phyloP scores from a whole-genome alignment of 371 early-diverging fungal genomes.

The Saksenaea oblongispora region DNA sequence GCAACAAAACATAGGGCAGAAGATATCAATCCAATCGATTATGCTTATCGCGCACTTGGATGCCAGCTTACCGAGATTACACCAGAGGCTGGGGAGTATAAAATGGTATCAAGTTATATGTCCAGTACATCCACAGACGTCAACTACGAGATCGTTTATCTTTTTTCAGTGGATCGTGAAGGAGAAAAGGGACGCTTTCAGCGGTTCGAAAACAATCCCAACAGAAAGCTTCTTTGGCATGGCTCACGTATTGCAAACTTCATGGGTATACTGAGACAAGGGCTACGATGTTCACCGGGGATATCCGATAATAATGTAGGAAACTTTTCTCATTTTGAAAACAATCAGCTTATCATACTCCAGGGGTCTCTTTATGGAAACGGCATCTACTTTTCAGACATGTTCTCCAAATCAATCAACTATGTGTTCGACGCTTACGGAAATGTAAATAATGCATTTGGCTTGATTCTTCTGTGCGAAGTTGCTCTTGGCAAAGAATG shows the following conservation, averaged over 20 bases:
- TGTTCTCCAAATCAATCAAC: constrained; percentile 46
- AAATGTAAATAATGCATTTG: constrained; percentile 16
- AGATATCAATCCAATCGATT: constrained; percentile 52
- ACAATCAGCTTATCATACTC: too few relatives aligned
- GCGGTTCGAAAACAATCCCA: constrained; percentile 21
- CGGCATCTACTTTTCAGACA: constrained; percentile 66
- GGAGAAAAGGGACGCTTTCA: constrained; percentile 29
- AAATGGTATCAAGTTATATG: constrained; percentile 48
- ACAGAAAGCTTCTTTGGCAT: constrained; percentile 55
- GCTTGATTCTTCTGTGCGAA: constrained; percentile 55
- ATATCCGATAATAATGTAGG: constrained; percentile 32
- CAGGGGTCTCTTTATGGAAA: constrained; percentile 54
- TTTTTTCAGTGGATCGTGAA: constrained; percentile 33
- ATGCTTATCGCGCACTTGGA: constrained; percentile 45
- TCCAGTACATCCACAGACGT: constrained; percentile 19
- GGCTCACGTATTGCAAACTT: constrained; percentile 47
- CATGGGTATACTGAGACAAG: constrained; percentile 52
- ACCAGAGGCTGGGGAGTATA: constrained; percentile 23
- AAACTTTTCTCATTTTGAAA: neutral
- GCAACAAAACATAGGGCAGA: constrained; percentile 48
- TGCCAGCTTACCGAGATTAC: constrained; percentile 33
- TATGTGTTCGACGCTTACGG: constrained; percentile 28
- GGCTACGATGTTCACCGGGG: constrained; percentile 36
- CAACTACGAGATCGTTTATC: constrained; percentile 39
- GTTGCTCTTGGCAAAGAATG: constrained; percentile 55